A percentile compares a stretch with the other conserved stretches of the same genome.
Evolutionary conservation across 805 yeast species (phyloP).

Genomic region (Myxozyma kluyveri): DNA sequence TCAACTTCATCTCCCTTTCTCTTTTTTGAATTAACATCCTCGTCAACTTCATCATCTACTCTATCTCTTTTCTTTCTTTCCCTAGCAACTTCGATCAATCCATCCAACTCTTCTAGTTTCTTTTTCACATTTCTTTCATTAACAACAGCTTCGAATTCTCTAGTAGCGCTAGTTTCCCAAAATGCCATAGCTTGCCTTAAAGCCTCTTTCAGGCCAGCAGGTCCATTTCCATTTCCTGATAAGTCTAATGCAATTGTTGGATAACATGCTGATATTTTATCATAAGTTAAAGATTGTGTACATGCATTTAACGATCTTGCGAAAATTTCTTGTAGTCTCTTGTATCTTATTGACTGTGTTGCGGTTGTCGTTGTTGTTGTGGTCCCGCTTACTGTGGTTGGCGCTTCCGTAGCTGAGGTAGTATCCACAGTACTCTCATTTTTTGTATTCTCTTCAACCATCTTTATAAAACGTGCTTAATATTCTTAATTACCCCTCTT

Average conservation of each 20-base stretch:
- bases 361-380: not conserved
- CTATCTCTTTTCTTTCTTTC: constrained; percentile 30
- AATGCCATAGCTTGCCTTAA: constrained; percentile 52
- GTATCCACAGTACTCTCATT: too few species aligned
- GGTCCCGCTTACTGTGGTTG: too few species aligned
- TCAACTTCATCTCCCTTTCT: constrained; percentile 4
- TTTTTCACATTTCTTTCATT: constrained; percentile 44
- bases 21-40: not conserved
- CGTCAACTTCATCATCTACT: constrained; percentile 2
- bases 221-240: constrained; percentile 41
- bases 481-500: too few species aligned
- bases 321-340: constrained; percentile 51
- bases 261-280: constrained; percentile 53
- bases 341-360: constrained; percentile 44
- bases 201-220: constrained; percentile 50
- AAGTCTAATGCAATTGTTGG: constrained; percentile 42
- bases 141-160: constrained; percentile 56
- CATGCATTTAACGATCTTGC: constrained; percentile 56
- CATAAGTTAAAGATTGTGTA: constrained; percentile 50
- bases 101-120: constrained; percentile 43
- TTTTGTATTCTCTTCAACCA: too few species aligned
- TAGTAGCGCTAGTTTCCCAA: constrained; percentile 48
- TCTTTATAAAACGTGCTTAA: too few species aligned
- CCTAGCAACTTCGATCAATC: constrained; percentile 42
- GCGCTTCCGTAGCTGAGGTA: too few species aligned